Percentiles rank a stretch among this genome's conserved stretches.
Conservation (phyloP, 2,329 filamentous ascomycete species). For the Hirsutella rhossiliensis region DNA sequence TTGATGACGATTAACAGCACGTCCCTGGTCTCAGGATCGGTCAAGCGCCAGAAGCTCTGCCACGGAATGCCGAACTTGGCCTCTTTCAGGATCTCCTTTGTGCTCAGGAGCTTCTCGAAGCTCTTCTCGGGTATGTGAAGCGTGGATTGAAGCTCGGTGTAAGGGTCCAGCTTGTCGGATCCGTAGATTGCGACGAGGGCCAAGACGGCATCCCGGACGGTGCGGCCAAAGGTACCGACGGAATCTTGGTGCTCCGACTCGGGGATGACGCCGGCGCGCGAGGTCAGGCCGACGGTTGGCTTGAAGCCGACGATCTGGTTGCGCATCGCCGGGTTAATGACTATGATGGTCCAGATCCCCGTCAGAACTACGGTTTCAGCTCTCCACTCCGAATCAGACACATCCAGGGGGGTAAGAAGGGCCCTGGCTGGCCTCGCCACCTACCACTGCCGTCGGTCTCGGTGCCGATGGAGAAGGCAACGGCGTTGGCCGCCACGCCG, state of each 20-base stretch:
- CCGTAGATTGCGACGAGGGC: conserved; percentile 59
- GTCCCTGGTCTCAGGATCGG: conserved; percentile 40
- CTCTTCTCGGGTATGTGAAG: conserved; percentile 38
- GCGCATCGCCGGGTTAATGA: conserved; percentile 60
- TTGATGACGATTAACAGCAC: conserved; percentile 38
- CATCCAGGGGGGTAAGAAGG: no score
- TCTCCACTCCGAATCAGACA: no score
- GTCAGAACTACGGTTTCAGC: no score
- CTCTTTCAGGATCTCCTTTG: conserved; percentile 40
- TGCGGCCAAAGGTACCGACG: conserved; percentile 55
- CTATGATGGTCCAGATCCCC: no score
- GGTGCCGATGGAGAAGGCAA: conserved; percentile 56
- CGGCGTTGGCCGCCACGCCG: conserved; percentile 50
- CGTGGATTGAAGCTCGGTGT: conserved; percentile 50
- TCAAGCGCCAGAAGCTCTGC: conserved; percentile 56
- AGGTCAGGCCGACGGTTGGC: conserved; percentile 63
- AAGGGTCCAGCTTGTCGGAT: conserved; percentile 55
- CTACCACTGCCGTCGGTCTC: conserved; percentile 58
- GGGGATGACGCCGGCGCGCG: conserved; percentile 50
- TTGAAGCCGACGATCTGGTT: conserved; percentile 64
- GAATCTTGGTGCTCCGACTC: conserved; percentile 57
- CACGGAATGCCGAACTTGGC: conserved; percentile 61
- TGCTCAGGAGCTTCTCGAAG: conserved; percentile 44
- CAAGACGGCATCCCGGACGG: conserved; percentile 54
- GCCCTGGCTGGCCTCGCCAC: no score